Base-by-base conservation (phyloP, 2,329 filamentous ascomycete species). In the Cyclaneusma minus region DNA sequence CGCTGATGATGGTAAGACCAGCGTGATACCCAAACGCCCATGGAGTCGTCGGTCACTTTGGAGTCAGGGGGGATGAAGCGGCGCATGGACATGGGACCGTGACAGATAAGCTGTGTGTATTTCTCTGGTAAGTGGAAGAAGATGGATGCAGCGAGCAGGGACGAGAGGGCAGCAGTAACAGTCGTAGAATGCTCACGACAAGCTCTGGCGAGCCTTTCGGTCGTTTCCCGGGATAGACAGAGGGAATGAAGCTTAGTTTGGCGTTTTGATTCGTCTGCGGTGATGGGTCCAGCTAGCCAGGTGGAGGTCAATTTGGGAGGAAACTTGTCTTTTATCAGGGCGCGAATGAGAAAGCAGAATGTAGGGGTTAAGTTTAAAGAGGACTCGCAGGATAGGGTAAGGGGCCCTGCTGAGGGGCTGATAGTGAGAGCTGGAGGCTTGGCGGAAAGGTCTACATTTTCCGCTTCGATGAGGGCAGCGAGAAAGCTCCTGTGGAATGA, bases 401-500 rank as follows among this genome's bases (percentile, higher is more conserved):
- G 36, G 25, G 25, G 39, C 23, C 3, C 43, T 47, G 5, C 42
- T 29, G 11, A 29, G 16, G 9, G 50, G n/a, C n/a, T n/a, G n/a
- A n/a, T n/a, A n/a, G n/a, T 30, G 9, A 42, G 17, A 7, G 28
- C 30, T 10, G 38, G 40, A 13, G 34, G 36, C 19, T 40, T 40
- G 3, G 29, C 29, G 2, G 29, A n/a, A 4, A 30, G 32, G 19
- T 27, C 31, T 2, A 34, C 24, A 13, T 43, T 33, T 8, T 62
- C 32, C 4, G 51, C 53, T 4, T 38, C 25, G 30, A 50, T 52
- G 3, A 68, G 45, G 5, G 57, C 50, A 2, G 41, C 34, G 5
- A 60, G 48, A 0, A 69, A 44, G 2, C 48, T 43, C 17, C 50
- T 42, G 32, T 69, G 64, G 34, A 69, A 65, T 2, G 51, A 35